Conservation (phyloP, 805 yeast genomes). For the Candida ulmi region DNA sequence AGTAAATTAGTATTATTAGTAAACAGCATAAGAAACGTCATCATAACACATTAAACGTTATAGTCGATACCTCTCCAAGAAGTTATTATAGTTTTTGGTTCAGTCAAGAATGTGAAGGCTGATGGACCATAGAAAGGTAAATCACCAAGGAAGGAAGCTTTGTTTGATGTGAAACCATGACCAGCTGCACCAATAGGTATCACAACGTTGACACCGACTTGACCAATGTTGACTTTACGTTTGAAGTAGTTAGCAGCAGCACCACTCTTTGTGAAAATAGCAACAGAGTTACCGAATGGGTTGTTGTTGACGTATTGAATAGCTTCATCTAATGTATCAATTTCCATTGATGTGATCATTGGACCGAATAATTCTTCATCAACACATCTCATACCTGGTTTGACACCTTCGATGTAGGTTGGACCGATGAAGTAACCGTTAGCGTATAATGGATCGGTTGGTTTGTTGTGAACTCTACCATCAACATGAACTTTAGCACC, state of each 20-base stretch:
- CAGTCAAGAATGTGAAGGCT: constrained; percentile 67
- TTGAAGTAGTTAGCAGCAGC: constrained; percentile 63
- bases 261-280: constrained; percentile 67
- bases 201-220: constrained; percentile 74
- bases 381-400: constrained; percentile 66
- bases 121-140: constrained; percentile 77
- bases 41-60: constrained; percentile 1
- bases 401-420: constrained; percentile 54
- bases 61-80: constrained; percentile 45
- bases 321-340: constrained; percentile 63
- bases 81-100: constrained; percentile 70
- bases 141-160: constrained; percentile 74
- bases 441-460: constrained; percentile 34
- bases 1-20: background rate
- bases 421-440: constrained; percentile 72
- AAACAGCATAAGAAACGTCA: background rate
- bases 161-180: constrained; percentile 77
- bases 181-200: constrained; percentile 79
- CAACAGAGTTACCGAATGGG: constrained; percentile 67
- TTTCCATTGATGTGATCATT: constrained; percentile 56
- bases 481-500: constrained; percentile 63
- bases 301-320: constrained; percentile 52
- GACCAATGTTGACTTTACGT: constrained; percentile 63
- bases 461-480: constrained; percentile 40
- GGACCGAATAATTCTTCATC: constrained; percentile 79